Evolutionary conservation across 768 basidiomycete species (phyloP).

Genomic region (Serendipita sp.): DNA sequence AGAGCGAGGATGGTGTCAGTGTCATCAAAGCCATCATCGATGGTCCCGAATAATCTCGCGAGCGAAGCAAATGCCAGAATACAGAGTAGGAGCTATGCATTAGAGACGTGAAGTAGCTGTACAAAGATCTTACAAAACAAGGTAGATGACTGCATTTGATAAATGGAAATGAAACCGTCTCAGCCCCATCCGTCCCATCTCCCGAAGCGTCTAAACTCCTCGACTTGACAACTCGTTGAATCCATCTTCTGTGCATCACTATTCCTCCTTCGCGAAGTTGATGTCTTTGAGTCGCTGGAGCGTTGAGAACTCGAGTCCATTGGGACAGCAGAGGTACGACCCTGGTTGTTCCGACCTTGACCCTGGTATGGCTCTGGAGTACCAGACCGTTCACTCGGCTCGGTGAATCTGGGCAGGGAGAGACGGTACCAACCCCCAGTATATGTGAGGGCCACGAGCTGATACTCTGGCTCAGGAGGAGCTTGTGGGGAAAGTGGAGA

Average conservation of each 20-base stretch:
- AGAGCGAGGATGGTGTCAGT: conserved; percentile 69
- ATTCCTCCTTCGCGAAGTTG: conserved; percentile 43
- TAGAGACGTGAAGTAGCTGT: no score
- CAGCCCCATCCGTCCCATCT: conserved; percentile 72
- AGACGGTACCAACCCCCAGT: conserved; percentile 88
- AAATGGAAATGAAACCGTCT: not conserved
- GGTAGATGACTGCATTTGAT: no score
- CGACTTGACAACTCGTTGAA: conserved; percentile 42
- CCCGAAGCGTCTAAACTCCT: conserved; percentile 69
- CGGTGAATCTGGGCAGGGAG: conserved; percentile 31
- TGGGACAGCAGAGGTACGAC: conserved; percentile 28
- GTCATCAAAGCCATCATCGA: conserved; percentile 85
- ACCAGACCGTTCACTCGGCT: conserved; percentile 19
- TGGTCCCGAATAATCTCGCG: conserved; percentile 35
- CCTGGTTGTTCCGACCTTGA: conserved; percentile 10
- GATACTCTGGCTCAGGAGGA: conserved; percentile 30
- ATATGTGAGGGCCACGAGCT: conserved; percentile 73
- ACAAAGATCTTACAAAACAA: no score
- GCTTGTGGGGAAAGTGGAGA: not conserved
- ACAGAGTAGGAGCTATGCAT: no score
- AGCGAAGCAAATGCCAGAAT: not conserved
- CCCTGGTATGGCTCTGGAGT: conserved; percentile 12
- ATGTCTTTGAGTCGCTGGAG: conserved; percentile 22
- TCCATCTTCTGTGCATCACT: conserved; percentile 39
- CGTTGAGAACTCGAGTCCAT: not conserved